Base-by-base conservation (phyloP, 2,329 filamentous ascomycete genomes). In the Fusarium torulosum region DNA sequence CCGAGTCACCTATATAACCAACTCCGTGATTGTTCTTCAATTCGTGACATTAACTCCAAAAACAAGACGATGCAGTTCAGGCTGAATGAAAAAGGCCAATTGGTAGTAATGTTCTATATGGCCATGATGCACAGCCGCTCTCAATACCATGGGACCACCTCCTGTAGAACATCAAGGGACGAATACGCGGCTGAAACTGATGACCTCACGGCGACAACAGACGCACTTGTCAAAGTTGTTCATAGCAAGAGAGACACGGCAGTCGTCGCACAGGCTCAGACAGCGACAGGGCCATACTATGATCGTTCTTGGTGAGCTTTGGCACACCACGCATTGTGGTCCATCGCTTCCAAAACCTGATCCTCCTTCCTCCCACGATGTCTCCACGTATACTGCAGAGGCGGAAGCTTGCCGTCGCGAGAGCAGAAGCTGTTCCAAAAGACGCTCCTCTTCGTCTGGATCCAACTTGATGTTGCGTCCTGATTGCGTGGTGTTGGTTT, bases 161-260 rank as follows among this genome's bases (percentile, higher is more conserved):
- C 7, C 20, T 27, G 11, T 17, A 43, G 35, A 31, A 10, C 15
- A 20, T 60, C 59, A 75, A 19, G 96, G 96, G 40, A 98, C 94
- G 83, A 92, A 99, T 62, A 99, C 88, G 71, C 93, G 88, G 70
- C 93, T 94, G 78, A 97, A 98, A 54, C 94, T 96, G 55, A 89
- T 88, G 29, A 98, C 93, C 72, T 96, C 91, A 57, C 93, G 88
- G 50, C 96, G 87, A 78, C 96, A 98, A 74, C 95, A 98, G 38
- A 98, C 94, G 76, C 96, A 99, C 75, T 93, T 96, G 67, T 94
- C 93, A 77, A 97, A 98, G 77, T 98, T 98, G 77, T 97, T 96
- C 89, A 97, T 94, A 5, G 96, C 96, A 65, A 98, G 84, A 42
- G 93, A 95, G 35, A 98, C 92, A 31, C 96, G 86, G 76, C 96